phyloP scores from a whole-genome alignment of 2,329 filamentous ascomycete species.

The Pleoardoris graminearum region DNA sequence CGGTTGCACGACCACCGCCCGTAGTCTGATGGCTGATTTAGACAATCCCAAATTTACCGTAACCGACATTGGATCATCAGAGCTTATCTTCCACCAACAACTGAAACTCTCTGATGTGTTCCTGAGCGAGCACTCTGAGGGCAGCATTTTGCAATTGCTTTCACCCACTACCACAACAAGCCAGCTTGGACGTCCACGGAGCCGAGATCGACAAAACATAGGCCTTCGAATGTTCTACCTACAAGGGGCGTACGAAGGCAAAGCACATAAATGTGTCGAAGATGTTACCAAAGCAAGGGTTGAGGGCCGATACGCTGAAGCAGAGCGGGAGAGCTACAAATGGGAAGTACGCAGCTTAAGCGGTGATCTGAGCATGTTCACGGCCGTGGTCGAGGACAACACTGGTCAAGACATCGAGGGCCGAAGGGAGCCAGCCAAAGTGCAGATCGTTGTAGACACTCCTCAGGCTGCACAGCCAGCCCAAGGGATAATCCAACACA shows the following conservation, averaged over 20 bases:
- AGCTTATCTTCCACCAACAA: constrained; percentile 76
- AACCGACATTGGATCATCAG: constrained; percentile 46
- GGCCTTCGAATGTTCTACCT: constrained; percentile 62
- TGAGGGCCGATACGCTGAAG: constrained; percentile 80
- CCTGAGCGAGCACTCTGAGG: constrained; percentile 68
- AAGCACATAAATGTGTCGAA: constrained; percentile 75
- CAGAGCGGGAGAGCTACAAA: constrained; percentile 76
- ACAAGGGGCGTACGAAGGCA: constrained; percentile 75
- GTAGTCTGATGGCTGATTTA: constrained; percentile 79
- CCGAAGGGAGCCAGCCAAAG: constrained; percentile 67
- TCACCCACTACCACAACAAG: constrained; percentile 50
- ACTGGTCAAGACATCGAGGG: constrained; percentile 65
- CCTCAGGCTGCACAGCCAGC: constrained; percentile 63
- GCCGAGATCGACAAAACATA: constrained; percentile 34
- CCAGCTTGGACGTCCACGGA: constrained; percentile 37
- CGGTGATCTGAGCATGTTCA: constrained; percentile 60
- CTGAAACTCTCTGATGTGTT: constrained; percentile 70
- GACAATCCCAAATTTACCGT: constrained; percentile 68
- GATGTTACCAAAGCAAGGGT: constrained; percentile 85
- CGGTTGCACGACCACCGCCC: constrained; percentile 67
- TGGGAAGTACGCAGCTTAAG: constrained; percentile 76
- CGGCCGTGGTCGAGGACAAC: constrained; percentile 73
- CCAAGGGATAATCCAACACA: constrained; percentile 51
- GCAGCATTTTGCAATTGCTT: constrained; percentile 68
- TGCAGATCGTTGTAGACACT: constrained; percentile 75